phyloP scores from a whole-genome alignment of 208 protist genomes.

The Borovskyia barvae region DNA sequence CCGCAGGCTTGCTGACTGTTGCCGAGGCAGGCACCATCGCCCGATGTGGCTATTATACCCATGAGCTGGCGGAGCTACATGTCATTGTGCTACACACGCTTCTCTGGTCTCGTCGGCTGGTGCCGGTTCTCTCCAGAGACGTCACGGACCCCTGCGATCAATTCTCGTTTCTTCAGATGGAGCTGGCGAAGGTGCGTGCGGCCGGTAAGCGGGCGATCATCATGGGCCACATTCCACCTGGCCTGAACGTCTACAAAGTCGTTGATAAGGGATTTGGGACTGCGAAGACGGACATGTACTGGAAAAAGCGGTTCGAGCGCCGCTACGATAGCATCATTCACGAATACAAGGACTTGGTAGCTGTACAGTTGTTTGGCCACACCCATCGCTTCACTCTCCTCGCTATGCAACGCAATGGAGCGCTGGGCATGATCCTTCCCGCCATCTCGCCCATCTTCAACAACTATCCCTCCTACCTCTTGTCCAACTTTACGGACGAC shows the following conservation, averaged over 20 bases:
- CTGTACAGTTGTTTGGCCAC: constrained; percentile 73
- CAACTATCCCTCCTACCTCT: constrained; percentile 71
- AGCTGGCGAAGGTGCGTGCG: constrained; percentile 37
- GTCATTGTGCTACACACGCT: constrained; percentile 78
- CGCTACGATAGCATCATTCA: constrained; percentile 51
- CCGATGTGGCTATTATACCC: constrained; percentile 67
- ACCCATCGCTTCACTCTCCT: constrained; percentile 61
- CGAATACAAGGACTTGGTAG: constrained; percentile 38
- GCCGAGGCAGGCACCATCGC: constrained; percentile 35
- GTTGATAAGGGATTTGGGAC: constrained; percentile 22
- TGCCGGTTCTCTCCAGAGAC: constrained; percentile 31
- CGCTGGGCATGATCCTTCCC: constrained; percentile 50
- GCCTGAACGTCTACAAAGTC: constrained; percentile 16
- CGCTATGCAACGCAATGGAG: constrained; percentile 14
- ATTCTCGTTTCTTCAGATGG: constrained; percentile 50
- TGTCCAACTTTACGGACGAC: constrained; percentile 36
- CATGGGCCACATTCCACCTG: constrained; percentile 76
- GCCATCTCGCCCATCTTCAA: constrained; percentile 59
- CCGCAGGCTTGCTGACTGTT: constrained; percentile 25
- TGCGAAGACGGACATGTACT: constrained; percentile 50
- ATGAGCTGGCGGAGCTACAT: constrained; percentile 18
- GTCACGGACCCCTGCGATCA: constrained; percentile 69
- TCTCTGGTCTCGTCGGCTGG: constrained; percentile 50
- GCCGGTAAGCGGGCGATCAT: constrained; percentile 60
- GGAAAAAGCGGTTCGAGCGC: constrained; percentile 55